phyloP scores from a whole-genome alignment of 768 basidiomycete genomes.

The Lentinula detonsa region DNA sequence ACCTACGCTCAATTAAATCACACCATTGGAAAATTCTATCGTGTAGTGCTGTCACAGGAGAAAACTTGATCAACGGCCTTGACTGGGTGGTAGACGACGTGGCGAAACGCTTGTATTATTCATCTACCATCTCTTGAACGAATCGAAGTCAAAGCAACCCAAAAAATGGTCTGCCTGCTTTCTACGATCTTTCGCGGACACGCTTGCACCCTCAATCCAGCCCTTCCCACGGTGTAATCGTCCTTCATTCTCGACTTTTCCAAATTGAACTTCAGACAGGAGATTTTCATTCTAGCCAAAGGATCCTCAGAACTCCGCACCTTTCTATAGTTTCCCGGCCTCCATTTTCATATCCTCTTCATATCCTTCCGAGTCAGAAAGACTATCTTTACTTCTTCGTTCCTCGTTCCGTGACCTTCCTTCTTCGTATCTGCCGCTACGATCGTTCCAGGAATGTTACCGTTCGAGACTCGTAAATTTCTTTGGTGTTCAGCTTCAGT shows the following conservation, averaged over 20 bases:
- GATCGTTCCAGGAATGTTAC: background rate
- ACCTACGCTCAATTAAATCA: constrained; percentile 74
- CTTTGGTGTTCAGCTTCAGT: background rate
- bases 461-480: background rate
- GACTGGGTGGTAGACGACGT: constrained; percentile 92
- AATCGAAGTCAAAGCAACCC: background rate
- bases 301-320: background rate
- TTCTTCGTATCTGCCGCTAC: background rate
- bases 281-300: background rate
- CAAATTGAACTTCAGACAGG: background rate
- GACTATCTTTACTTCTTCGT: background rate
- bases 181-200: too few species aligned
- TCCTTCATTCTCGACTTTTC: background rate
- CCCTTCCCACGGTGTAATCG: constrained; percentile 7
- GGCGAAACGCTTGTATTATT: constrained; percentile 83
- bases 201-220: too few species aligned
- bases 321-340: background rate
- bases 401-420: background rate
- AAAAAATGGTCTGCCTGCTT: background rate
- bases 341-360: background rate
- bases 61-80: constrained; percentile 77
- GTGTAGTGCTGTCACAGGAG: constrained; percentile 89
- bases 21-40: constrained; percentile 88
- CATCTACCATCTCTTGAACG: constrained; percentile 29
- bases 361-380: background rate